Conservation (phyloP, 345 rosid species). For the Camelina neglecta region DNA sequence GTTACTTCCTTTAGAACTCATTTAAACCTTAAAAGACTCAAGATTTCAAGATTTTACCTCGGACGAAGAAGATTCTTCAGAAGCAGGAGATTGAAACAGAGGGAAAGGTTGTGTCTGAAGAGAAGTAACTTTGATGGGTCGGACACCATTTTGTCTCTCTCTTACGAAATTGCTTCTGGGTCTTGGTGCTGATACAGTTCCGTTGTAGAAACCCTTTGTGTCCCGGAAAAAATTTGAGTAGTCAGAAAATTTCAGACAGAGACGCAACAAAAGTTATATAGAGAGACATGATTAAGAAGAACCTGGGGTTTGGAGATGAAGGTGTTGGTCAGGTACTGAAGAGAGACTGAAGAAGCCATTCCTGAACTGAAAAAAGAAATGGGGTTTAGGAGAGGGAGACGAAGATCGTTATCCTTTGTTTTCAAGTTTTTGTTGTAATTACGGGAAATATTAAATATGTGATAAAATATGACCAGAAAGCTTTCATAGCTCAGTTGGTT, state of each 20-base stretch:
- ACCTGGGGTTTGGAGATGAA: constrained; percentile 48
- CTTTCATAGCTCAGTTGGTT: constrained; percentile 92
- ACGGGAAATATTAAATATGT: rapidly evolving
- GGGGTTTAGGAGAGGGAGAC: constrained; percentile 45
- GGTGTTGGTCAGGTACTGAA: constrained; percentile 42
- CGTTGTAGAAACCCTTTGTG: constrained; percentile 42
- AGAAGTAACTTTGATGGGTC: constrained; percentile 64
- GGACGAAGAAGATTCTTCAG: constrained; percentile 56
- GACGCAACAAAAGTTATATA: background rate
- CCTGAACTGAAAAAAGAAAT: constrained; percentile 24
- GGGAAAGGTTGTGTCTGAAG: constrained; percentile 70
- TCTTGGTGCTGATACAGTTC: constrained; percentile 45
- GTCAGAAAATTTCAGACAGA: background rate
- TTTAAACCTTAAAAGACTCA: background rate
- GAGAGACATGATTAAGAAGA: constrained; percentile 30
- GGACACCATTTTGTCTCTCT: constrained; percentile 40
- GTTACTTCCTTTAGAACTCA: constrained; percentile 20
- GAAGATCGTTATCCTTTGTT: constrained; percentile 43
- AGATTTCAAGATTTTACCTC: constrained; percentile 33
- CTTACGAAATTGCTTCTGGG: constrained; percentile 45
- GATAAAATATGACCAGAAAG: rapidly evolving
- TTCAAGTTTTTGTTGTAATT: background rate
- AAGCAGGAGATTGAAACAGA: constrained; percentile 60
- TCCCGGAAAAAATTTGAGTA: constrained; percentile 11
- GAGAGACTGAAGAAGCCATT: constrained; percentile 46